A percentile compares a stretch with the other conserved stretches of the same genome.
Evolutionary conservation across 1,284 basidiomycete species (phyloP).

Genomic region (Rhodotorula glutinis): DNA sequence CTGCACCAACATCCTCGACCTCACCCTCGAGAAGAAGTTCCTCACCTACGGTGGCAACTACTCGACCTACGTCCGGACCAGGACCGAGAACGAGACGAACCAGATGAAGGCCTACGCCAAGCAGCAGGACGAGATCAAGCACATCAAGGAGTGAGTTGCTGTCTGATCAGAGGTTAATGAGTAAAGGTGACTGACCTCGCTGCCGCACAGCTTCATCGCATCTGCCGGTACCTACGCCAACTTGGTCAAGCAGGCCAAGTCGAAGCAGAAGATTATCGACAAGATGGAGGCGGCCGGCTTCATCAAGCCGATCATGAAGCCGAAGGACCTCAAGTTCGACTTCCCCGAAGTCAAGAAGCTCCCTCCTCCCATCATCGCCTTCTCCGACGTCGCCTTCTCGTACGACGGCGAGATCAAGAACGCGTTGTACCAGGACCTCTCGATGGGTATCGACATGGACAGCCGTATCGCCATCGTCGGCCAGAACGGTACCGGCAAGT

Average conservation of each 20-base stretch:
- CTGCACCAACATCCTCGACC: conserved; percentile 97
- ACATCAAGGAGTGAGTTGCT: conserved; percentile 81
- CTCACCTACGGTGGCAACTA: conserved; percentile 86
- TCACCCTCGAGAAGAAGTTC: conserved; percentile 78
- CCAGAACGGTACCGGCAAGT: conserved; percentile 97
- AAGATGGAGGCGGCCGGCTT: conserved; percentile 99
- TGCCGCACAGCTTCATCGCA: conserved; percentile 66
- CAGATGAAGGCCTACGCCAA: conserved; percentile 98
- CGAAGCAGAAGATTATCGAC: conserved; percentile 99
- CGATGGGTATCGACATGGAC: conserved; percentile 97
- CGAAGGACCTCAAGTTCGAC: conserved; percentile 79
- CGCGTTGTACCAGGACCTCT: conserved; percentile 81
- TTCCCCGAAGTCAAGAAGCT: conserved; percentile 93
- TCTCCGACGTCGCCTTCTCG: conserved; percentile 89
- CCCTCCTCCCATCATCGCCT: conserved; percentile 95
- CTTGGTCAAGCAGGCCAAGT: conserved; percentile 97
- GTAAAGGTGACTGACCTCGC: not conserved
- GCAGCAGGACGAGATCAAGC: conserved; percentile 96
- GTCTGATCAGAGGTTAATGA: conserved; percentile 8
- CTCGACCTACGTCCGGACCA: conserved; percentile 92
- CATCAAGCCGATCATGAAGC: conserved; percentile 78
- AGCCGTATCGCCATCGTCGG: conserved; percentile 95
- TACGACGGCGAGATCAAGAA: conserved; percentile 87
- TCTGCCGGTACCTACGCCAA: conserved; percentile 99
- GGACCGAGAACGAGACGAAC: conserved; percentile 95